Evolutionary conservation across 208 protist species (phyloP).

Genomic region (Eutreptiella sp.): DNA sequence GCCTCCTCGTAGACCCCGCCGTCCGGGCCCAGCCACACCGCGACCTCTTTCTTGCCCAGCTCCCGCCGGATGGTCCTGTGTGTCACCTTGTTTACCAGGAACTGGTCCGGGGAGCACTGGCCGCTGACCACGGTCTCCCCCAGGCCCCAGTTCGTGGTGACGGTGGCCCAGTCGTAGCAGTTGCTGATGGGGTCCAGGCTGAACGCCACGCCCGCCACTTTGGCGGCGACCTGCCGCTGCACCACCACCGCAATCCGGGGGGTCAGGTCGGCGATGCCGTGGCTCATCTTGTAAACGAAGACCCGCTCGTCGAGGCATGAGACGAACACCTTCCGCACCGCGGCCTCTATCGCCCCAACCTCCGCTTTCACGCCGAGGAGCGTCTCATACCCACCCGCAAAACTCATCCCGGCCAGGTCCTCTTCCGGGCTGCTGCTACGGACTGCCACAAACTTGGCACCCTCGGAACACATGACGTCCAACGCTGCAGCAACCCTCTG

Average conservation of each 20-base stretch:
- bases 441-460: too few relatives aligned
- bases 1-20: too few relatives aligned
- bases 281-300: background rate
- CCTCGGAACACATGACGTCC: too few relatives aligned
- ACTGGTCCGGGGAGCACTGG: background rate
- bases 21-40: too few relatives aligned
- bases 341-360: background rate
- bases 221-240: background rate
- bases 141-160: background rate
- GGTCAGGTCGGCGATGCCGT: too few relatives aligned
- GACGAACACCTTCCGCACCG: background rate
- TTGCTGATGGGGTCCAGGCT: background rate
- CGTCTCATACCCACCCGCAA: background rate
- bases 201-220: background rate
- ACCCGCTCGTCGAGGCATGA: background rate
- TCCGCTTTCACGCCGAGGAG: background rate
- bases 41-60: too few relatives aligned
- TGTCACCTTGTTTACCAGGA: background rate
- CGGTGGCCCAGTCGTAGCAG: background rate
- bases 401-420: background rate
- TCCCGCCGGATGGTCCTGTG: too few relatives aligned
- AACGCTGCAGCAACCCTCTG: too few relatives aligned
- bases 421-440: background rate
- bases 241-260: conserved; percentile 1
- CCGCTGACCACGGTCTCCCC: background rate